These are phyloP conservation scores for Fusarium buharicum DNA, from an alignment of 2,329 filamentous ascomycete genomes.

Conservation along the genomic window DNA sequence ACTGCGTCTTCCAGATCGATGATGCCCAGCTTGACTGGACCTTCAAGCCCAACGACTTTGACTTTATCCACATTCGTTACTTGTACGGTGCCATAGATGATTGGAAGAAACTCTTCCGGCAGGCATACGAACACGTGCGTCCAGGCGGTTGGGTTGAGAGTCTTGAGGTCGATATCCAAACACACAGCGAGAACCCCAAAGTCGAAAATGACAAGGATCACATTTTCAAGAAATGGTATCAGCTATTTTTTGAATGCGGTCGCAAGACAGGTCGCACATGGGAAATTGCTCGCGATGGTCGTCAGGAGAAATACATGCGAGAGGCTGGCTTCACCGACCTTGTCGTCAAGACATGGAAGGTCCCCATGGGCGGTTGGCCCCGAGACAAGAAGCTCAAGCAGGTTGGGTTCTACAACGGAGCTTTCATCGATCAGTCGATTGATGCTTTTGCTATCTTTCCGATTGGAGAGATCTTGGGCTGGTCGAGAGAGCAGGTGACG, in stretches of 20 bases:
- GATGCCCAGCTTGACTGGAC: constrained; percentile 58
- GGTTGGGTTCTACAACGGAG: constrained; percentile 25
- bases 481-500: constrained; percentile 23
- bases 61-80: constrained; percentile 68
- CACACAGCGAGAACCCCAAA: constrained; percentile 29
- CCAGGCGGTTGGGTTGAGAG: constrained; percentile 40
- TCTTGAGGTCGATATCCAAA: constrained; percentile 34
- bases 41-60: constrained; percentile 55
- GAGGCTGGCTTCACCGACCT: constrained; percentile 34
- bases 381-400: constrained; percentile 32
- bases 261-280: constrained; percentile 44
- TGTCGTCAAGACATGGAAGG: constrained; percentile 26
- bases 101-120: constrained; percentile 65
- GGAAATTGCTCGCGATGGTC: constrained; percentile 34
- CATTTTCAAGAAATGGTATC: constrained; percentile 34
- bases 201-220: constrained; percentile 28
- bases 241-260: constrained; percentile 41
- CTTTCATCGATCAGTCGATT: constrained; percentile 29
- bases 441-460: constrained; percentile 32
- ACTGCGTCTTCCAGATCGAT: constrained; percentile 50
- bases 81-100: constrained; percentile 67
- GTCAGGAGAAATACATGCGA: constrained; percentile 35
- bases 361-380: constrained; percentile 32
- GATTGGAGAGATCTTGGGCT: constrained; percentile 30
- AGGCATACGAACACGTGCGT: constrained; percentile 61